A percentile compares a stretch with the other conserved stretches of the same genome.
phyloP scores from a whole-genome alignment of 2,329 filamentous ascomycete genomes.

The Phialophora tarda region DNA sequence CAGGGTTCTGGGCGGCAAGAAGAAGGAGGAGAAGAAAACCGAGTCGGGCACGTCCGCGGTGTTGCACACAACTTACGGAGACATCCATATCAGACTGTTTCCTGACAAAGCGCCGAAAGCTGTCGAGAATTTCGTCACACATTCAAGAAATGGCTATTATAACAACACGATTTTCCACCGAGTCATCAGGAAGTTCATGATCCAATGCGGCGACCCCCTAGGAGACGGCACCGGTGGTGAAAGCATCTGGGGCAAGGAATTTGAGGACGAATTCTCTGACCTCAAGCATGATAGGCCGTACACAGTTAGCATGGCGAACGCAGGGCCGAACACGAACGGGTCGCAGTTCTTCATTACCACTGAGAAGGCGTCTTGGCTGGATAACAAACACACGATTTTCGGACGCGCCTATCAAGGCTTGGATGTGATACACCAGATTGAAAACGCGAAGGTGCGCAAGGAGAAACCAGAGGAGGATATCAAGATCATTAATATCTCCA shows the following conservation, averaged over 20 bases:
- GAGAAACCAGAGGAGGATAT: conserved; percentile 98
- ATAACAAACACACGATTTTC: conserved; percentile 96
- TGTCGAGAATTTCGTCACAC: conserved; percentile 96
- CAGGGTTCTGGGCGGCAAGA: conserved; percentile 62
- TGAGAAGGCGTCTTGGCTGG: conserved; percentile 95
- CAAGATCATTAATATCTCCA: conserved; percentile 85
- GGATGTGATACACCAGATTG: conserved; percentile 95
- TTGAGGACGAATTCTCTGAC: conserved; percentile 90
- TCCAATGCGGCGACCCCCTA: conserved; percentile 82
- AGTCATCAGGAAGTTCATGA: conserved; percentile 98
- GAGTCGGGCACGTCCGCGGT: conserved; percentile 80
- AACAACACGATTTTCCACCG: conserved; percentile 98
- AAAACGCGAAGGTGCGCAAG: conserved; percentile 82
- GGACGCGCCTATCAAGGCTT: conserved; percentile 86
- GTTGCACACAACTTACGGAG: conserved; percentile 90
- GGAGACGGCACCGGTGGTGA: conserved; percentile 90
- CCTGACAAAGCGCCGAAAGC: conserved; percentile 91
- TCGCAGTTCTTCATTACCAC: conserved; percentile 95
- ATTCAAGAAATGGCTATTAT: conserved; percentile 89
- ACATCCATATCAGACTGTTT: conserved; percentile 92
- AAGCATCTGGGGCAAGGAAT: conserved; percentile 90
- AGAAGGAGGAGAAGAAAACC: conserved; percentile 61
- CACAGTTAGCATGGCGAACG: conserved; percentile 97
- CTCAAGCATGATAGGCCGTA: conserved; percentile 95
- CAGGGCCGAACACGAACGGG: conserved; percentile 91